Evolutionary conservation across 2,329 filamentous ascomycete genomes (phyloP), one percentile per base, ranked within the genome.

Genomic region (Beauveria varroae): DNA sequence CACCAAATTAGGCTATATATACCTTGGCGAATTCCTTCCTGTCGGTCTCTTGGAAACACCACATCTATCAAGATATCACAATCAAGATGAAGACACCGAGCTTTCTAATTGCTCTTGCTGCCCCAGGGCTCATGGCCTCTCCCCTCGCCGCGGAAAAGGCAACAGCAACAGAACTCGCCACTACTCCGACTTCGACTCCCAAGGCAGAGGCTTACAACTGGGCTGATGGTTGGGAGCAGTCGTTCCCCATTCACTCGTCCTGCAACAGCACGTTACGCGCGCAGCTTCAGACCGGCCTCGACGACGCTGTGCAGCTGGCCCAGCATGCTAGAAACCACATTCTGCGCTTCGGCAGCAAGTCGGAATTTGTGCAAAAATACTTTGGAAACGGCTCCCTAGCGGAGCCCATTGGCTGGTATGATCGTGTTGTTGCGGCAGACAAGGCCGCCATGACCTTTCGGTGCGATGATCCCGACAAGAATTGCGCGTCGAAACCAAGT

Each of bases 391-490:
- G 76, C 1, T 76, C 84, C 4, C 83, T 85, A 2, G 79, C 80
- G 24, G 78, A 81, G 64, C 79, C 83, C 3, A 76, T 86, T 47
- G 87, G 87, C 5, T 86, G 84, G 77, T 87, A 80, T 65, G 82
- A 86, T 58, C 80, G 82, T 62, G 75, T 90, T 37, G 75, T 83
- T 66, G 78, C 78, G 49, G 84, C 79, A 1, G 80, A 88, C 71
- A 83, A 83, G 67, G 74, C 74, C 0, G 78, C 75, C 28, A 76
- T 86, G 51, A 68, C 85, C 20, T 89, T 89, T 76, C 82, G 86
- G 22, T 89, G 87, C 66, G 87, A 90, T 63, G 83, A 90, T 65
- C 80, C 83, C 0, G 87, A 90, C 66, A 74, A 78, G 22, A 89
- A 89, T 74, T 90, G 87, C 67, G 73, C 65, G 6, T 79, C 69